Evolutionary conservation across 306 rosid species (phyloP).

Genomic region (Pyrus bretschneideri): DNA sequence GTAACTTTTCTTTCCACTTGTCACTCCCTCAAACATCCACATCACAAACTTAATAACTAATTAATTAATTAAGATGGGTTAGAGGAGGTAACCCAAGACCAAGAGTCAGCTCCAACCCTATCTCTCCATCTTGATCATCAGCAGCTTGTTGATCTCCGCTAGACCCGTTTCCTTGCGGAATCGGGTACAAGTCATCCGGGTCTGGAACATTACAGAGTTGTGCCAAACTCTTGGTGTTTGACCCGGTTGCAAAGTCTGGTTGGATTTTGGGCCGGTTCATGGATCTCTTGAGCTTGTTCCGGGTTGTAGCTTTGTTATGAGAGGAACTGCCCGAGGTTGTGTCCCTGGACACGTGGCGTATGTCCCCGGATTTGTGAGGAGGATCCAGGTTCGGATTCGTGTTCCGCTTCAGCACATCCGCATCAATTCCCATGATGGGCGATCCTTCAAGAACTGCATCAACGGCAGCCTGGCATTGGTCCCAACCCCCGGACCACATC

Average conservation of each 20-base stretch:
- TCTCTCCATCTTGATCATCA: background rate
- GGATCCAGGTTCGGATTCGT: background rate
- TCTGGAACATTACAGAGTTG: background rate
- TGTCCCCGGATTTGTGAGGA: slow-evolving; percentile 16
- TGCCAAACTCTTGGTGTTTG: background rate
- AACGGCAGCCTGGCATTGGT: slow-evolving; percentile 57
- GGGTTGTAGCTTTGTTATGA: background rate
- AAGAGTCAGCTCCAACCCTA: slow-evolving; percentile 38
- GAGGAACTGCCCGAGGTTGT: background rate
- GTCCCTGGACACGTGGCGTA: slow-evolving; percentile 37
- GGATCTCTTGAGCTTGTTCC: slow-evolving; percentile 29
- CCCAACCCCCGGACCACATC: slow-evolving; percentile 44
- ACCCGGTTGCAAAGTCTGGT: background rate
- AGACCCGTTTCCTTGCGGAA: background rate
- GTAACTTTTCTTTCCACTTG: background rate
- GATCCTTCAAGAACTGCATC: slow-evolving; percentile 40
- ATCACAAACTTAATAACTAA: background rate
- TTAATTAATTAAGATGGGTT: background rate
- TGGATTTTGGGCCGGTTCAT: slow-evolving; percentile 3
- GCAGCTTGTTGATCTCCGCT: background rate
- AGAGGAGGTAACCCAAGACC: slow-evolving; percentile 28
- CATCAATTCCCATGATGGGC: slow-evolving; percentile 9
- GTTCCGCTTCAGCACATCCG: background rate
- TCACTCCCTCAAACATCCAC: background rate
- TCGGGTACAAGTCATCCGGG: background rate